Evolutionary conservation across 1,284 basidiomycete species (phyloP).

Genomic region (Cronartium quercuum): DNA sequence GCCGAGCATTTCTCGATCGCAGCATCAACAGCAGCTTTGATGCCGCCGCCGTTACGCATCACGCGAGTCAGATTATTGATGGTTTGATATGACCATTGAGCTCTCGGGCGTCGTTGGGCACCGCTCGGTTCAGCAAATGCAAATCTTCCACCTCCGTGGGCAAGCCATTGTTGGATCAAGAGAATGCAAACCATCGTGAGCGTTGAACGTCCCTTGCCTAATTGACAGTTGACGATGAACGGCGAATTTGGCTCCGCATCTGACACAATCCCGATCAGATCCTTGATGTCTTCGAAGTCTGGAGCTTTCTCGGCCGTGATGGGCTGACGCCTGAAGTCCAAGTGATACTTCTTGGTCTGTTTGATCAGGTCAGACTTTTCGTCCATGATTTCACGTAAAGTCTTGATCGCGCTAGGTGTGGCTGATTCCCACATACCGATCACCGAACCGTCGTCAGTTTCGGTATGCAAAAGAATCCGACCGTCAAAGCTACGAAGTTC

Average conservation of each 20-base stretch:
- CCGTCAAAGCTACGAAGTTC: slow-evolving; percentile 80
- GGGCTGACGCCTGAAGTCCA: slow-evolving; percentile 48
- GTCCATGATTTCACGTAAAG: slow-evolving; percentile 85
- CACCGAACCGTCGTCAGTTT: slow-evolving; percentile 78
- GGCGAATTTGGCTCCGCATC: slow-evolving; percentile 68
- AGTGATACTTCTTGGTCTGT: slow-evolving; percentile 41
- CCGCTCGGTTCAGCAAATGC: slow-evolving; percentile 34
- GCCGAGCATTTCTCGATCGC: slow-evolving; percentile 44
- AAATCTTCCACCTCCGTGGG: slow-evolving; percentile 41
- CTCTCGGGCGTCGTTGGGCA: slow-evolving; percentile 39
- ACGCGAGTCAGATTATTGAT: slow-evolving; percentile 72
- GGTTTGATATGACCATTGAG: slow-evolving; percentile 55
- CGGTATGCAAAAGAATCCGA: slow-evolving; percentile 80
- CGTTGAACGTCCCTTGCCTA: slow-evolving; percentile 89
- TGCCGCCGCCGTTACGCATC: slow-evolving; percentile 77
- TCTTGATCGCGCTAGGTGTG: slow-evolving; percentile 61
- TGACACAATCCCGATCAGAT: slow-evolving; percentile 72
- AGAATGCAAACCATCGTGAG: slow-evolving; percentile 79
- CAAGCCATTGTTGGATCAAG: slow-evolving; percentile 80
- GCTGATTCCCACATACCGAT: slow-evolving; percentile 95
- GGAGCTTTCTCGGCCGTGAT: slow-evolving; percentile 49
- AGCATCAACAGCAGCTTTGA: slow-evolving; percentile 59
- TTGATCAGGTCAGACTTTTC: slow-evolving; percentile 51
- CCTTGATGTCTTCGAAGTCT: slow-evolving; percentile 49
- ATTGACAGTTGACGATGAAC: slow-evolving; percentile 92